Evolutionary conservation across 2,329 filamentous ascomycete genomes (phyloP), one percentile per base, ranked within the genome.

Genomic region (Hypoxylon sp.): DNA sequence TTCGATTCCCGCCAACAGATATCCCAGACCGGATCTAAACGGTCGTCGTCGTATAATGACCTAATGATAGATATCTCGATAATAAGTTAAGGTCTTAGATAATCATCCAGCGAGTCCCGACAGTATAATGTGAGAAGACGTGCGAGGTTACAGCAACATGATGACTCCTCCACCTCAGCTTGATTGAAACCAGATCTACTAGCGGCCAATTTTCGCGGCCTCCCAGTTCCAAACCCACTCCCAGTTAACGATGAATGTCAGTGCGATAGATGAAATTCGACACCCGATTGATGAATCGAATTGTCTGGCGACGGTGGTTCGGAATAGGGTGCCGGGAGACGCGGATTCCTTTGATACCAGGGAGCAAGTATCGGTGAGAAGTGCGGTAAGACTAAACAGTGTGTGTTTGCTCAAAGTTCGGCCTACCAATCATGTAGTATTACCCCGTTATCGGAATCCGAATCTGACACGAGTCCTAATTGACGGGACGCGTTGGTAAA

Each of bases 71-170:
- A 39, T 35, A 32, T 56, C 54, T 53, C 29, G 32, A 52, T 19
- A 21, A 56, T 44, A 17, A 31, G 29, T 15, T 44, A 17, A 54
- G 37, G 19, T 31, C 46, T 55, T 15, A 47, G 37, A 15, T 51
- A 57, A 46, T 7, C 42, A 47, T 60, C 67, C 39, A 62, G 53
- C 72, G 63, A 66, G 62, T 52, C 48, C 48, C 66, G 53, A 53
- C 51, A 52, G 44, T 17, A 27, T 51, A 52, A 65, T 70, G 51
- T 64, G 24, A 67, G 56, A 48, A 29, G 48, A 27, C 55, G 15
- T 32, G 60, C n/a, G 29, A 54, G 50, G 48, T 67, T 69, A 74
- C 52, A 67, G 62, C 59, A 72, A 64, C 67, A 71, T 72, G 62
- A 59, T 65, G 65, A 67, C 44, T 58, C 58, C 29, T 59, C 48